phyloP scores from a whole-genome alignment of 2,329 filamentous ascomycete genomes.

The Ophiocordyceps camponoti-floridani region DNA sequence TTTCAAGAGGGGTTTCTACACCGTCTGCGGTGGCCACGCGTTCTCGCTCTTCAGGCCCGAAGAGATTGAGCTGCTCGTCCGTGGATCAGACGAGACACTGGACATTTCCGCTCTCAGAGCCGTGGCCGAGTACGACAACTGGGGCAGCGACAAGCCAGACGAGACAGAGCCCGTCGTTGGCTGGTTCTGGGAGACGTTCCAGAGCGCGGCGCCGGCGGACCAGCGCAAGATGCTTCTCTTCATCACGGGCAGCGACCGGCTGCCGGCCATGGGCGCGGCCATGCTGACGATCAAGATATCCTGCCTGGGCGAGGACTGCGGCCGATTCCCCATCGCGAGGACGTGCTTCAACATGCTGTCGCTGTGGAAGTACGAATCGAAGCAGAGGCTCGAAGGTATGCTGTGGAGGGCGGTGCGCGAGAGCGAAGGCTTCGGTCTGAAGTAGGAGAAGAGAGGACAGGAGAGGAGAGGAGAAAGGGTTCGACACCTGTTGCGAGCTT shows the following conservation, averaged over 20 bases:
- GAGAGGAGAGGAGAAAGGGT: background rate
- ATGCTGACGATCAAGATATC: slow-evolving; percentile 60
- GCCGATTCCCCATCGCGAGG: slow-evolving; percentile 65
- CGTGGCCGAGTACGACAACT: slow-evolving; percentile 70
- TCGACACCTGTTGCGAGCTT: background rate
- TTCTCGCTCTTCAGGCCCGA: slow-evolving; percentile 75
- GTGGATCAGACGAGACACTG: slow-evolving; percentile 68
- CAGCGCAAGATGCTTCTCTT: slow-evolving; percentile 72
- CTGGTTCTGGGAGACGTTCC: slow-evolving; percentile 85
- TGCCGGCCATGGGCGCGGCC: slow-evolving; percentile 73
- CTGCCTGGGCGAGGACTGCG: slow-evolving; percentile 56
- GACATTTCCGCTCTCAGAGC: slow-evolving; percentile 60
- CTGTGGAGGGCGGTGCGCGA: slow-evolving; percentile 78
- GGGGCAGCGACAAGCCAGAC: slow-evolving; percentile 38
- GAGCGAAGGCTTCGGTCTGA: slow-evolving; percentile 84
- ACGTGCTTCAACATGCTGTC: slow-evolving; percentile 83
- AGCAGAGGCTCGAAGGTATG: slow-evolving; percentile 48
- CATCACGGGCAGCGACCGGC: slow-evolving; percentile 78
- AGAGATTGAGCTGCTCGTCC: slow-evolving; percentile 75
- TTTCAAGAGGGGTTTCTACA: slow-evolving; percentile 88
- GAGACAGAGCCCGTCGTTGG: slow-evolving; percentile 47
- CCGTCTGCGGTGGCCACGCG: slow-evolving; percentile 76
- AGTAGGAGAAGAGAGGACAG: slow-evolving; percentile 25
- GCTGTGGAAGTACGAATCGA: slow-evolving; percentile 53
- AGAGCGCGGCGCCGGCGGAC: slow-evolving; percentile 41